phyloP scores from a whole-genome alignment of 805 yeast species.

The Candida saitoana region DNA sequence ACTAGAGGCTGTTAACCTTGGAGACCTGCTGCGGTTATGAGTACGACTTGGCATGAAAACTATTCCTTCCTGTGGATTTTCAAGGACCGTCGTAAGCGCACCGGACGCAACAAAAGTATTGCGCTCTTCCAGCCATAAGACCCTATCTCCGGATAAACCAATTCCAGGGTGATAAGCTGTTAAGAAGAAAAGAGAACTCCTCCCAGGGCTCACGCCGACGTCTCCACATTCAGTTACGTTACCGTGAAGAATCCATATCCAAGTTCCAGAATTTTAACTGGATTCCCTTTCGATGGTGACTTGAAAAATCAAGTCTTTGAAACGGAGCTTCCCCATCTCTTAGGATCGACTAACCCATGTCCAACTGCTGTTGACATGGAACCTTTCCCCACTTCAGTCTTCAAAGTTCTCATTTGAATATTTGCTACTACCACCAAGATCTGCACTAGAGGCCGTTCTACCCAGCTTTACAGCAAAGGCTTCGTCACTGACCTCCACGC shows the following conservation, averaged over 20 bases:
- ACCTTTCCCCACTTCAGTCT: constrained; percentile 42
- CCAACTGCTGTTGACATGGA: constrained; percentile 42
- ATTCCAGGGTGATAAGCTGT: constrained; percentile 40
- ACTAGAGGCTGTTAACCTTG: constrained; percentile 45
- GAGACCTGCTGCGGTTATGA: constrained; percentile 45
- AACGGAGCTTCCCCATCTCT: constrained; percentile 39
- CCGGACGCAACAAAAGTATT: constrained; percentile 35
- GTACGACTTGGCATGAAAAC: constrained; percentile 41
- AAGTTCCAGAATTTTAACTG: constrained; percentile 43
- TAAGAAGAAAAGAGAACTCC: constrained; percentile 41
- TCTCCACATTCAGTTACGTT: constrained; percentile 41
- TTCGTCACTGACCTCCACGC: constrained; percentile 40
- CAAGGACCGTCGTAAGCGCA: constrained; percentile 40
- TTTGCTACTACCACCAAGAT: constrained; percentile 41
- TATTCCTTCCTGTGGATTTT: constrained; percentile 38
- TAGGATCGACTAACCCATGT: constrained; percentile 42
- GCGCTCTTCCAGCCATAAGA: constrained; percentile 38
- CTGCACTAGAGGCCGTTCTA: constrained; percentile 37
- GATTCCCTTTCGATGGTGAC: constrained; percentile 41
- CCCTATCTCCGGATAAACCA: constrained; percentile 40
- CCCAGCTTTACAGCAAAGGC: constrained; percentile 39
- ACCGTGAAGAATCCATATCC: constrained; percentile 40
- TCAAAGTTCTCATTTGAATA: constrained; percentile 31
- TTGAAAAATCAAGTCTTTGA: constrained; percentile 31
- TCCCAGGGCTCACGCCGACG: constrained; percentile 42